Conservation (phyloP, 2,329 filamentous ascomycete species). For the Colletotrichum sp. region DNA sequence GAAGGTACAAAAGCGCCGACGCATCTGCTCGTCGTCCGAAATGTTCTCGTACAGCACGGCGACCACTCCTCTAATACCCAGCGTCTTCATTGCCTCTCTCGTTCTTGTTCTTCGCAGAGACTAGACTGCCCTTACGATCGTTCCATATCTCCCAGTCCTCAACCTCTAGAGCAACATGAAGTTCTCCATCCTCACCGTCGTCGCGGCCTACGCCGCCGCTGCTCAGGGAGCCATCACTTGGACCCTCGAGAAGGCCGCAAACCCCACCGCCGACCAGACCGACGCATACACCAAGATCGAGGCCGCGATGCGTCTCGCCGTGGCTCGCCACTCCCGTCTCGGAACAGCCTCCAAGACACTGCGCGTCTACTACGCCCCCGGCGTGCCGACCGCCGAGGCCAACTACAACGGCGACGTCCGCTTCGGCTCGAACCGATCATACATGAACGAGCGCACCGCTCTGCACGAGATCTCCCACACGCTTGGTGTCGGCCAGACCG, state of each 20-base stretch:
- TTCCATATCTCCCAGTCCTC: not conserved
- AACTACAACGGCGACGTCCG: slow-evolving; percentile 52
- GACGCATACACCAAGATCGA: slow-evolving; percentile 50
- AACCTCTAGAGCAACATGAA: slow-evolving; percentile 2
- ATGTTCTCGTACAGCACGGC: not conserved
- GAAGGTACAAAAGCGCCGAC: not conserved
- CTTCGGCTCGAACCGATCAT: slow-evolving; percentile 48
- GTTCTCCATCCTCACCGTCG: slow-evolving; percentile 30
- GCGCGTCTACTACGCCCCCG: slow-evolving; percentile 45
- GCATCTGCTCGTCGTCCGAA: not conserved
- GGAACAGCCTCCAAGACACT: slow-evolving; percentile 42
- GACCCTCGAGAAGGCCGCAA: slow-evolving; percentile 39
- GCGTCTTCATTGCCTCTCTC: not conserved
- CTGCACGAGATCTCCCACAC: slow-evolving; percentile 55
- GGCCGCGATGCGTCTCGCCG: slow-evolving; percentile 44
- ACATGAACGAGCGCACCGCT: slow-evolving; percentile 54
- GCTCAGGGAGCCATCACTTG: slow-evolving; percentile 43
- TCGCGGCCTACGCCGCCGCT: slow-evolving; percentile 31
- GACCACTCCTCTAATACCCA: not conserved
- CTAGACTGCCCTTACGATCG: not conserved
- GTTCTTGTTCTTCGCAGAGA: not conserved
- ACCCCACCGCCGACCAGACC: slow-evolving; percentile 44
- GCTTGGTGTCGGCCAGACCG: slow-evolving; percentile 50
- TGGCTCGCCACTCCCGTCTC: slow-evolving; percentile 42
- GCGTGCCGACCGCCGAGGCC: slow-evolving; percentile 51